Conservation (phyloP, 768 basidiomycete species). For the Tulasnella sp. region DNA sequence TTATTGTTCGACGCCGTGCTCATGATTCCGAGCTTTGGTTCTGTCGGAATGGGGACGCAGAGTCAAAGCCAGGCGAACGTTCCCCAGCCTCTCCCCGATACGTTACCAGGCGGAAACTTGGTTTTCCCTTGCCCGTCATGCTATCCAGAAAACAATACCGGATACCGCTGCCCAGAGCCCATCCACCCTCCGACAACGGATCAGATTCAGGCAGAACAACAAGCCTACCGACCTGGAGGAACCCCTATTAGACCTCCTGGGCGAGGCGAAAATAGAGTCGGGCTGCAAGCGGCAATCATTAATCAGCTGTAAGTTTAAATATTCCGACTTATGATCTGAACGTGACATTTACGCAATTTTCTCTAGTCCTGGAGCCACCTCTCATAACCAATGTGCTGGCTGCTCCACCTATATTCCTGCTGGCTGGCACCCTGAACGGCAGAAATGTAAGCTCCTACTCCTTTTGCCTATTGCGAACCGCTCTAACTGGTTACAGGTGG, state of each 20-base stretch:
- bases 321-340: neutral
- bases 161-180: slow-evolving; percentile 27
- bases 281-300: slow-evolving; percentile 12
- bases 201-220: slow-evolving; percentile 28
- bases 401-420: slow-evolving; percentile 31
- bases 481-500: slow-evolving; percentile 12
- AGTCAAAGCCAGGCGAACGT: slow-evolving; percentile 22
- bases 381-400: slow-evolving; percentile 25
- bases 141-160: slow-evolving; percentile 23
- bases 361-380: slow-evolving; percentile 23
- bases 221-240: slow-evolving; percentile 29
- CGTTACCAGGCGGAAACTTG: slow-evolving; percentile 20
- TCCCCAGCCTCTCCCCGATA: slow-evolving; percentile 12
- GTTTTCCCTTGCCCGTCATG: slow-evolving; percentile 33
- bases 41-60: slow-evolving; percentile 22
- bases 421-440: slow-evolving; percentile 22
- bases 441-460: slow-evolving; percentile 23
- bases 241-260: slow-evolving; percentile 20
- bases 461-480: too few species aligned
- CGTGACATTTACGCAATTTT: neutral
- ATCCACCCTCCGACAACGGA: slow-evolving; percentile 18
- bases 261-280: slow-evolving; percentile 18
- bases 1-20: slow-evolving; percentile 13
- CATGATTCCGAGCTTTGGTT: slow-evolving; percentile 11
- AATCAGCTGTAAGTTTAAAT: slow-evolving; percentile 29